Base-by-base conservation (phyloP, 2,329 filamentous ascomycete genomes). In the Incumbomyces delicatus region DNA sequence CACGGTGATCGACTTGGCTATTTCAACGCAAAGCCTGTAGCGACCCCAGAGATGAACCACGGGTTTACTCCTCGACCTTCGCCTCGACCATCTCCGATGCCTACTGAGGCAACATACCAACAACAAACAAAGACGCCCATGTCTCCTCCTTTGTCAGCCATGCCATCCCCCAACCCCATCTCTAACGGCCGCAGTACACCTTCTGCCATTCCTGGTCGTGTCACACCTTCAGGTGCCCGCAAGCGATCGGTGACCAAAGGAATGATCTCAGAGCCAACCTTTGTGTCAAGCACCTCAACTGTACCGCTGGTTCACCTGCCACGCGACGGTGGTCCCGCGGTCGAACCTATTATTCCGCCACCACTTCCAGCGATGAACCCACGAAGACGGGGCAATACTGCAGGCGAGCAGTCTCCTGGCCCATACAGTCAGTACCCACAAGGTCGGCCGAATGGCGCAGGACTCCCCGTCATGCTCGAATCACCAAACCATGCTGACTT, bases 321-420 rank as follows among this genome's bases (percentile, higher is more conserved):
- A 18, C 34, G 34, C 14, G 22, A 39, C 20, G 36, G 35, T 22
- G 36, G 38, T 8, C 44, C 38, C 20, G 50, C 16, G 45, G 49
- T 29, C 47, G 54, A 41, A 47, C 50, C 16, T 45, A 53, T 52
- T 41, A 42, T 50, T 17, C 50, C 48, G n/a, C 75, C 76, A 10
- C 75, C 77, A 1, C 61, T 80, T 6, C 76, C 77, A 22, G 72
- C 75, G 0, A 76, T 79, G 69, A 80, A 80, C 56, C 76, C 77
- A 1, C 72, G 74, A 48, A 69, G 78, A 36, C 70, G 75, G 44
- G 72, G 73, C 12, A 73, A 60, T 53, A 69, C 59, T 42, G 66
- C 60, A 53, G 71, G 60, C 27, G 68, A 64, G 53, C 69, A 42
- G 22, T 29, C 50, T 12, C 41, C 49, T 13, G 36, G 16, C 11